Evolutionary conservation across 2,329 filamentous ascomycete genomes (phyloP), one percentile per base, ranked within the genome.

Genomic region (Drechslera avenae): DNA sequence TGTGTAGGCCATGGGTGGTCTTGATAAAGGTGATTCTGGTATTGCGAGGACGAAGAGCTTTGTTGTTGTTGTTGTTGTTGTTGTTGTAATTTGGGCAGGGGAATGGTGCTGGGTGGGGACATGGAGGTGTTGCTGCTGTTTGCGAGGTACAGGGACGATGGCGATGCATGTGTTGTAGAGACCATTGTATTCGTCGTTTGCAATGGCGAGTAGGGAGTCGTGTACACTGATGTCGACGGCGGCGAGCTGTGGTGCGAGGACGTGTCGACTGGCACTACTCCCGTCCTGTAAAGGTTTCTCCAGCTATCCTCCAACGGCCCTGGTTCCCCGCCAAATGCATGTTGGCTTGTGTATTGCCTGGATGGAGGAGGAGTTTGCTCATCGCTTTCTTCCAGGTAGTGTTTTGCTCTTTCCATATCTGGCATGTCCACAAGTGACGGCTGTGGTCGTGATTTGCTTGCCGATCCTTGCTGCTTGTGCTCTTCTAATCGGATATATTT

Each of bases 221-320:
- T 52, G 35, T 63, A 75, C 13, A 72, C 72, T 12, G 75, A 76
- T 48, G 72, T 71, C 4, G 81, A 81, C 19, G 83, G 82, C 60
- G 75, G 76, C 16, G 53, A 44, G 8, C 56, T 60, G 21, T 59
- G 54, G 19, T 64, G 62, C 12, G 64, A 62, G 19, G 64, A 67
- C 35, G 54, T 57, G 1, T 44, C 43, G 14, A 57, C 49, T 8
- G 57, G 43, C 12, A 46, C 52, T 21, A 52, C 50, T 12, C 64
- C 64, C 39, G 32, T 56, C 7, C 56, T 43, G 42, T 62, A 63
- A 10, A 49, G 51, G 34, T 56, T 53, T 34, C 60, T 55, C 57
- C 59, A 60, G 42, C 16, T 50, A 12, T 66, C 58, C 17, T 68
- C 65, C 30, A 14, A 40, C n/a, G 18, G 47, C 39, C 14, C 42